Conservation (phyloP, 805 yeast species). For the Isabelozyma pseudorhagii region DNA sequence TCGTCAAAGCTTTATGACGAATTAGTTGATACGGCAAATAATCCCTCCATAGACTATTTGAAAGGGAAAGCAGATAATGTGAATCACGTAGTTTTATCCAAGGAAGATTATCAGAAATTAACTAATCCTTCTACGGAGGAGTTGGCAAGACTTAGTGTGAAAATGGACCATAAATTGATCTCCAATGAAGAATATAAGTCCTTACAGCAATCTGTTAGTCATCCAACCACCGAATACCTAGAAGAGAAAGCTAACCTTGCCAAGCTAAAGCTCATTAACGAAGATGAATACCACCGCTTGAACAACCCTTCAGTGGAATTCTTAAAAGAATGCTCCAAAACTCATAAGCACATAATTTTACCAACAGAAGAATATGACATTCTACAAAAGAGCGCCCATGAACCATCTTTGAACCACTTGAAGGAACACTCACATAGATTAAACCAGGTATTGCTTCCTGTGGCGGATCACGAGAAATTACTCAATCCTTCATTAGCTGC, state of each 20-base stretch:
- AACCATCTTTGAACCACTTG: conserved; percentile 22
- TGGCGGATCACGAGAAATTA: conserved; percentile 4
- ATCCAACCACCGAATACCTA: conserved; percentile 18
- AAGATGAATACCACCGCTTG: conserved; percentile 14
- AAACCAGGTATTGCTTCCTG: conserved; percentile 7
- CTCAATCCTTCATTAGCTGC: conserved; percentile 22
- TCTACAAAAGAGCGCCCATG: conserved; percentile 19
- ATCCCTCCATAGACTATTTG: conserved; percentile 23
- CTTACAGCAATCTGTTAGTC: background rate
- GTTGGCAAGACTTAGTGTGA: conserved; percentile 9
- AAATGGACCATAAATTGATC: conserved; percentile 11
- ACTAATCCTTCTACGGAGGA: conserved; percentile 18
- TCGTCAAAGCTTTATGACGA: conserved; percentile 28
- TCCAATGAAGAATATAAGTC: conserved; percentile 7
- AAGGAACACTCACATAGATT: conserved; percentile 4
- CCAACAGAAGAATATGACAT: conserved; percentile 4
- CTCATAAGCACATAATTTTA: conserved; percentile 6
- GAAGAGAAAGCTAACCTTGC: conserved; percentile 15
- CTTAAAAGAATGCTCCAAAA: conserved; percentile 5
- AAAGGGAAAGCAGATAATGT: conserved; percentile 13
- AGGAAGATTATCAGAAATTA: conserved; percentile 19
- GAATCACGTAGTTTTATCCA: conserved; percentile 8
- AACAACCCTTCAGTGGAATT: conserved; percentile 25
- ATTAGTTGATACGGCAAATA: conserved; percentile 20
- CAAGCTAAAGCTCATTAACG: background rate